Conservation (phyloP, 2,329 filamentous ascomycete genomes). For the Colletotrichum sojae region DNA sequence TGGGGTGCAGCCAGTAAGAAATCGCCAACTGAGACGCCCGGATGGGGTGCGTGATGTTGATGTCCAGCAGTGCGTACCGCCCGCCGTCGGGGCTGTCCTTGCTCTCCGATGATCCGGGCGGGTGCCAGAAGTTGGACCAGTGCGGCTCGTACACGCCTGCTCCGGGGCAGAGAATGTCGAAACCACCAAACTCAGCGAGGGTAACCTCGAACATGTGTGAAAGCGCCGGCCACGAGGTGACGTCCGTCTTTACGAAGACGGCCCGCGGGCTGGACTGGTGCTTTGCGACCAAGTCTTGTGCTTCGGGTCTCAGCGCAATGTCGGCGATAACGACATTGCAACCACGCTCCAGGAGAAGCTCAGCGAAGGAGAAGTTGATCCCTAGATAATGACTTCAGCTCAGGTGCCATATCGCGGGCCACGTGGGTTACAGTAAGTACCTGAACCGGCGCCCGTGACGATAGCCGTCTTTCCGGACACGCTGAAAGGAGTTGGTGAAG, state of each 20-base stretch:
- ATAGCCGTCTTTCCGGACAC: conserved; percentile 48
- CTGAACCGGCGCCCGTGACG: conserved; percentile 49
- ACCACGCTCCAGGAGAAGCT: conserved; percentile 55
- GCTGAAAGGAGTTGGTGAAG: conserved; percentile 41
- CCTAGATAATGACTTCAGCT: conserved; percentile 44
- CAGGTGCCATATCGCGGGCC: background rate
- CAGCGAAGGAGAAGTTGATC: conserved; percentile 61
- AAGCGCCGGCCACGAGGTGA: conserved; percentile 58
- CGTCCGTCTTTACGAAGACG: conserved; percentile 61
- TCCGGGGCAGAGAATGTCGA: conserved; percentile 61
- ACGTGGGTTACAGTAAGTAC: conserved; percentile 19
- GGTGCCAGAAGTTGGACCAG: conserved; percentile 59
- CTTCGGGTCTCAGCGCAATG: conserved; percentile 58
- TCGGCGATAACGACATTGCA: conserved; percentile 64
- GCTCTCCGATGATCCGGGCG: conserved; percentile 53
- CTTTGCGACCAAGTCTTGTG: conserved; percentile 50
- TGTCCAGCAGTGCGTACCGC: conserved; percentile 54
- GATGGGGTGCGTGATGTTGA: conserved; percentile 60
- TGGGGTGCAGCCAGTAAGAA: conserved; percentile 53
- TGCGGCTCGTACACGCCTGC: conserved; percentile 63
- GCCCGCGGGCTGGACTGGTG: conserved; percentile 49
- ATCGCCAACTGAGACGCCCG: conserved; percentile 57
- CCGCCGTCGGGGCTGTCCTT: conserved; percentile 48
- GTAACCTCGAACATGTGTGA: conserved; percentile 52
- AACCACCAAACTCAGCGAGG: conserved; percentile 52